phyloP scores from a whole-genome alignment of 108 stramenopile genomes.

The Fragilaria radians region DNA sequence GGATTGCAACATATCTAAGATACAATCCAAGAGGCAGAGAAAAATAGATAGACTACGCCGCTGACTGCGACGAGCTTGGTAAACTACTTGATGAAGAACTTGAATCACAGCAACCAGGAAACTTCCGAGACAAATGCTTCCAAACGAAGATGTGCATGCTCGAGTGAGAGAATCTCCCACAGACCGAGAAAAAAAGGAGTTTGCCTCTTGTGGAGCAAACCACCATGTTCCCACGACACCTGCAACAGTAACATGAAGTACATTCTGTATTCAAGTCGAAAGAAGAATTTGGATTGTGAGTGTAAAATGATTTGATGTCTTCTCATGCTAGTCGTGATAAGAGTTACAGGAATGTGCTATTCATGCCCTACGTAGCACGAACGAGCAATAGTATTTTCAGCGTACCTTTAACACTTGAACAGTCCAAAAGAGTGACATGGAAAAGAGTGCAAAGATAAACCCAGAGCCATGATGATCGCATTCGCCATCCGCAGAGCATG shows the following conservation, averaged over 20 bases:
- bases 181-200: constrained; percentile 26
- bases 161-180: constrained; percentile 40
- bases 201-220: constrained; percentile 57
- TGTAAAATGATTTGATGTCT: not conserved
- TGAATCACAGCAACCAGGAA: constrained; percentile 59
- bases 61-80: constrained; percentile 20
- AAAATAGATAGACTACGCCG: constrained; percentile 8
- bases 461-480: constrained; percentile 22
- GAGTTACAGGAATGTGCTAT: too few species aligned
- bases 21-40: constrained; percentile 36
- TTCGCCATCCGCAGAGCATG: constrained; percentile 2
- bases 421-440: constrained; percentile 78
- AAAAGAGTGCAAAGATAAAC: constrained; percentile 25
- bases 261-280: too few species aligned
- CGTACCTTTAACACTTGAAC: constrained; percentile 42
- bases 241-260: constrained; percentile 71
- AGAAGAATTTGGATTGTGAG: too few species aligned
- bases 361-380: too few species aligned
- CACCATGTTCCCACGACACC: constrained; percentile 91
- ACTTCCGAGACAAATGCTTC: constrained; percentile 75
- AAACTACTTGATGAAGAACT: constrained; percentile 29
- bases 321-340: too few species aligned
- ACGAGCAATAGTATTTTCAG: too few species aligned
- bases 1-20: constrained; percentile 32
- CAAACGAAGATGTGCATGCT: constrained; percentile 52